These are phyloP conservation scores for Knufia fluminis DNA, from an alignment of 2,329 filamentous ascomycete species.

Conservation along the genomic window DNA sequence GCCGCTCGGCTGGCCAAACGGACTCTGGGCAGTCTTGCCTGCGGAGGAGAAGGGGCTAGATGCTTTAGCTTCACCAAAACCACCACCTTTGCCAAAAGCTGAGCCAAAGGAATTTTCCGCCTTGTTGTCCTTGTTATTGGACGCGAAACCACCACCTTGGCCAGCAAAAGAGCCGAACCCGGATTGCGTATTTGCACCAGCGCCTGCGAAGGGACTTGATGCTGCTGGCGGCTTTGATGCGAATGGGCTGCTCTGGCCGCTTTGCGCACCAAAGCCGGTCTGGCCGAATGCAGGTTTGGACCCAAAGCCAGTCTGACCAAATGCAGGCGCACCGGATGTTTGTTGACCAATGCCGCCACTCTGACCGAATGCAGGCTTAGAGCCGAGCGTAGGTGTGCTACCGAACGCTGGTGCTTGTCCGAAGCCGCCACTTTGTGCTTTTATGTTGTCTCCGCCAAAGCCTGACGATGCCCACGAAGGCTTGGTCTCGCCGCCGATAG, in stretches of 20 bases:
- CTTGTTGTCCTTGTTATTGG: conserved; percentile 8
- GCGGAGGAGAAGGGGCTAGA: conserved; percentile 10
- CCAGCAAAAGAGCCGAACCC: conserved; percentile 26
- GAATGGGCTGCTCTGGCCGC: conserved; percentile 5
- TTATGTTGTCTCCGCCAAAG: conserved; percentile 14
- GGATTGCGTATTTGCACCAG: conserved; percentile 11
- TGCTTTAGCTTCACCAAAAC: conserved; percentile 30
- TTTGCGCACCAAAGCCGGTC: conserved; percentile 9
- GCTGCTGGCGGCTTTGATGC: conserved; percentile 5
- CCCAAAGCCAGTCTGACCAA: conserved; percentile 16
- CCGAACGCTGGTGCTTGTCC: conserved; percentile 28
- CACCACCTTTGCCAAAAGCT: conserved; percentile 22
- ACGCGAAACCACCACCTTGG: conserved; percentile 17
- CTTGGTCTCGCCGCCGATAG: conserved; percentile 22
- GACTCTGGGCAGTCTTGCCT: conserved; percentile 15
- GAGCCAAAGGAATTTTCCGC: conserved; percentile 6
- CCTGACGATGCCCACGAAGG: conserved; percentile 23
- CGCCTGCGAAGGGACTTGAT: conserved; percentile 17
- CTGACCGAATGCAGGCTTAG: conserved; percentile 28
- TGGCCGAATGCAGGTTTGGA: conserved; percentile 17
- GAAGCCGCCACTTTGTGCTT: conserved; percentile 12
- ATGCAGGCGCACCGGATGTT: conserved; percentile 15
- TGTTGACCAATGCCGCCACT: conserved; percentile 29
- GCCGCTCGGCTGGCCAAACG: conserved; percentile 24
- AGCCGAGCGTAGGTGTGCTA: conserved; percentile 24